Conservation (phyloP, 805 yeast genomes). For the Candida tammaniensis region DNA sequence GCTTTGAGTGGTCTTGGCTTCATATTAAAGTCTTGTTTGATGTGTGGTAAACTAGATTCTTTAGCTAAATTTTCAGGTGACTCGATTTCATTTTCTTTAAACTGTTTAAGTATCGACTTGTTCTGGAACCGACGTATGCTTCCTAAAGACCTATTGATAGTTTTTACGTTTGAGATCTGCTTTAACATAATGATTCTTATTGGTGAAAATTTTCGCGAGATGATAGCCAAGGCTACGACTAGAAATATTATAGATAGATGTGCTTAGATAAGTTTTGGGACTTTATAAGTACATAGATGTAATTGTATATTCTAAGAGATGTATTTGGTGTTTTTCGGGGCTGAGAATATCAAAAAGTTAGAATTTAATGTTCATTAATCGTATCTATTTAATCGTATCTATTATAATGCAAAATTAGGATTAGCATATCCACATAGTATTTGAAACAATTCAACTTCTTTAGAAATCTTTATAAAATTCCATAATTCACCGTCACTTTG, state of each 20-base stretch:
- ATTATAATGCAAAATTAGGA: conserved; percentile 6
- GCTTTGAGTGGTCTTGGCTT: conserved; percentile 34
- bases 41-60: conserved; percentile 39
- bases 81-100: conserved; percentile 7
- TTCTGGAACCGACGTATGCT: conserved; percentile 6
- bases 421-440: conserved; percentile 8
- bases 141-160: too few relatives aligned
- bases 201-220: too few relatives aligned
- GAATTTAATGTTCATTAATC: too few relatives aligned
- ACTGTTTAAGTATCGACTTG: conserved; percentile 1
- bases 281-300: too few relatives aligned
- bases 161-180: too few relatives aligned
- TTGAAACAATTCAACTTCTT: conserved; percentile 7
- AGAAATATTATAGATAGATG: too few relatives aligned
- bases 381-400: not conserved
- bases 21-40: conserved; percentile 30
- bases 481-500: conserved; percentile 7
- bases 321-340: too few relatives aligned
- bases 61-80: conserved; percentile 37
- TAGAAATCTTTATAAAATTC: conserved; percentile 5
- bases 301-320: too few relatives aligned
- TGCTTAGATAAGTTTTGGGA: too few relatives aligned
- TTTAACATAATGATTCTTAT: too few relatives aligned
- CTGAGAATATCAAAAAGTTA: too few relatives aligned
- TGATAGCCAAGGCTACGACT: too few relatives aligned